phyloP scores from a whole-genome alignment of 108 stramenopile species.

The Skeletonema costatum region DNA sequence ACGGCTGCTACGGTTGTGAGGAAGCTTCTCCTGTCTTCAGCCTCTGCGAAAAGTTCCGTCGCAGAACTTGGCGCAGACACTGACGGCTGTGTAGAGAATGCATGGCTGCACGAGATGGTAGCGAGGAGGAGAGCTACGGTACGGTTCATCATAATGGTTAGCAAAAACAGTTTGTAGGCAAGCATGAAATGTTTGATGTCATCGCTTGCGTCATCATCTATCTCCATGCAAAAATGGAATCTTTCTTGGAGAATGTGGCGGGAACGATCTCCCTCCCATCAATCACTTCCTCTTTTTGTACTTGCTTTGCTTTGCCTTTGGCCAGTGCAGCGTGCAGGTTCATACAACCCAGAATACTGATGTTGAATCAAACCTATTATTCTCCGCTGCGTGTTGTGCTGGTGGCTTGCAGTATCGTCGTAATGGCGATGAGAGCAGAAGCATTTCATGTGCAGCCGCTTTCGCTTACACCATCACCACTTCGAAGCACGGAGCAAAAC shows the following conservation, averaged over 20 bases:
- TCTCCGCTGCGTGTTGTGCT: background rate
- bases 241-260: background rate
- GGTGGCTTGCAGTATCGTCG: background rate
- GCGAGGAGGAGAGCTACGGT: conserved; percentile 7
- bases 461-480: background rate
- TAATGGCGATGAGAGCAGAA: background rate
- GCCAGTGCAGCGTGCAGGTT: no score
- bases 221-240: no score
- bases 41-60: background rate
- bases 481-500: background rate
- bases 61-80: background rate
- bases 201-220: background rate
- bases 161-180: background rate
- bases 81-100: conserved; percentile 2
- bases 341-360: no score
- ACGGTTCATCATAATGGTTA: conserved; percentile 3
- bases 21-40: conserved; percentile 19
- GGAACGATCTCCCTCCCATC: background rate
- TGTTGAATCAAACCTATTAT: background rate
- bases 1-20: conserved; percentile 4
- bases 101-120: conserved; percentile 3
- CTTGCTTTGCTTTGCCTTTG: no score
- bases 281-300: no score
- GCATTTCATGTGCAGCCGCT: background rate
- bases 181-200: background rate